A percentile compares a stretch with the other conserved stretches of the same genome.
Conservation (phyloP, 805 yeast genomes). For the Nakazawaea peltata region DNA sequence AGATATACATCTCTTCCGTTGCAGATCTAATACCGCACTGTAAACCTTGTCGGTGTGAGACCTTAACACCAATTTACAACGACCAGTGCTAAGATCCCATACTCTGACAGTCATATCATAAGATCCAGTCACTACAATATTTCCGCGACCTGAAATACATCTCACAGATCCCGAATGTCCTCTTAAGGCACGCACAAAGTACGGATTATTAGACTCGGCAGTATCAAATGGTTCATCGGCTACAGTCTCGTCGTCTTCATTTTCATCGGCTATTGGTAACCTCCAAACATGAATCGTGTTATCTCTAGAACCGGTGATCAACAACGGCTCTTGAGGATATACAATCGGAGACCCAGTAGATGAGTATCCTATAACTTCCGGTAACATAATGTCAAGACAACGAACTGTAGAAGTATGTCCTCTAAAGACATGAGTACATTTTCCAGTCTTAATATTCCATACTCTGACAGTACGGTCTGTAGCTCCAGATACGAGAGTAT, state of each 20-base stretch:
- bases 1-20: slow-evolving; percentile 73
- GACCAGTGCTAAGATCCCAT: slow-evolving; percentile 78
- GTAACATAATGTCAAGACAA: slow-evolving; percentile 77
- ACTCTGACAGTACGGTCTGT: slow-evolving; percentile 91
- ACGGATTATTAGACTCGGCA: slow-evolving; percentile 45
- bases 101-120: slow-evolving; percentile 87
- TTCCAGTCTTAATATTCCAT: slow-evolving; percentile 82
- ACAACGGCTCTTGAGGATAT: slow-evolving; percentile 57
- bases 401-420: slow-evolving; percentile 94
- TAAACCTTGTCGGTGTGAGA: slow-evolving; percentile 90
- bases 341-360: slow-evolving; percentile 47
- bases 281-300: slow-evolving; percentile 71
- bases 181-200: slow-evolving; percentile 54
- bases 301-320: slow-evolving; percentile 85
- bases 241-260: slow-evolving; percentile 21
- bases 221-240: slow-evolving; percentile 29
- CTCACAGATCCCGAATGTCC: slow-evolving; percentile 83
- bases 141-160: slow-evolving; percentile 80
- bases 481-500: slow-evolving; percentile 85
- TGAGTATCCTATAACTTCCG: slow-evolving; percentile 54
- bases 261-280: slow-evolving; percentile 43
- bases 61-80: slow-evolving; percentile 61
- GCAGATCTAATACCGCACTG: slow-evolving; percentile 75
- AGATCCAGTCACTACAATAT: slow-evolving; percentile 79
- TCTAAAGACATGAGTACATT: slow-evolving; percentile 83